Evolutionary conservation across 108 stramenopile genomes (phyloP), one percentile per base, ranked within the genome.

Genomic region (Nannochloropsis salina): DNA sequence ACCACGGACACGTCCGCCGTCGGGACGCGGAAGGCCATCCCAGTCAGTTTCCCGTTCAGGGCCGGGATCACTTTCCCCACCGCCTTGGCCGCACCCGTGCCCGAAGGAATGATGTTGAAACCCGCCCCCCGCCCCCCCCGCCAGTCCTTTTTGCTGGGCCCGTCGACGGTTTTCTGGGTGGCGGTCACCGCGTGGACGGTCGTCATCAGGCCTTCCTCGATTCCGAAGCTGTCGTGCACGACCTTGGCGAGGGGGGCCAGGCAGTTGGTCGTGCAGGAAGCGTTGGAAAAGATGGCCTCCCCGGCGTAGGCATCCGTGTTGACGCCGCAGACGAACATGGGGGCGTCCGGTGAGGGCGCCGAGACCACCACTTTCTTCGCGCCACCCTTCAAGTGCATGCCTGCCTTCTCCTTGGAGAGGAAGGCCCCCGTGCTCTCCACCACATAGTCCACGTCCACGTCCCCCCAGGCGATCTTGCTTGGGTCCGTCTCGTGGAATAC

Each of bases 241-340:
- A 83, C 87, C 96, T 99, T 99, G 92, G 96, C 96, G 44, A 99
- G 90, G 42, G 97, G 98, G 45, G 97, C 98, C 80, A 99, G 93
- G 90, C 98, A 98, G 94, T 99, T 99, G 92, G 98, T 99, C 81
- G 98, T 99, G 89, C 98, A 99, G 40, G 94, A 95, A n/a, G 98
- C 98, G 87, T 99, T 99, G 87, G 97, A 97, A n/a, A 99, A 96
- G 85, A 99, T 90, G 90, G 95, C 91, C 98, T 96, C 96, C 91
- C 92, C 93, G 40, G 90, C 80, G 91, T 98, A 99, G 89, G 92
- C 89, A 21, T 94, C 94, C 40, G 93, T 87, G 92, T 99, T 99
- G 80, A 99, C 98, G 81, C 98, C 98, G 94, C 96, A 94, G 45
- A 99, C 98, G 84, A 98, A 97, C 98, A 98, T 99, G 87, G 98